Percentiles rank a stretch among this genome's conserved stretches.
Evolutionary conservation across 2,329 filamentous ascomycete genomes (phyloP).

Genomic region (Aspergillus transmontanensis): DNA sequence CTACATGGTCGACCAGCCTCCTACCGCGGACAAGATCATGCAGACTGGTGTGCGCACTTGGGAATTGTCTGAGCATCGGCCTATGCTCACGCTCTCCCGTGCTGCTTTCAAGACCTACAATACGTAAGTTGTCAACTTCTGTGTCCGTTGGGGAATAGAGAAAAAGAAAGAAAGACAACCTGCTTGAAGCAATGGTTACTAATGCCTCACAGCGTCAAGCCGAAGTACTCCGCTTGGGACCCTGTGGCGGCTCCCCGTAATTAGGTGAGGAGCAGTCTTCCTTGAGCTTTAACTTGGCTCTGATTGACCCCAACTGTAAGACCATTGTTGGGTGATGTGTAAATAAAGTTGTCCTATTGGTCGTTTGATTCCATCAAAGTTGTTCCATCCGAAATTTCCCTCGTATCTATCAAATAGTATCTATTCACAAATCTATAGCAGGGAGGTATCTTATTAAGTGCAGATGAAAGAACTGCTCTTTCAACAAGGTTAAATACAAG

Average conservation of each 20-base stretch:
- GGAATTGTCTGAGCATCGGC: constrained; percentile 73
- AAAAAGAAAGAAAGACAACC: not conserved
- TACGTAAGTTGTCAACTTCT: constrained; percentile 69
- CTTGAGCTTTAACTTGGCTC: constrained; percentile 3
- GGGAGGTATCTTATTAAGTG: constrained; percentile 31
- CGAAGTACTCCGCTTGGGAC: constrained; percentile 39
- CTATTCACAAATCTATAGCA: constrained; percentile 21
- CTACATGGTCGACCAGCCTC: constrained; percentile 87
- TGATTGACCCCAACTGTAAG: not conserved
- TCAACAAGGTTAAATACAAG: not conserved
- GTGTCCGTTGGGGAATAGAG: not conserved
- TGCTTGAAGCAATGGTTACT: not conserved
- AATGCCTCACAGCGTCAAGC: constrained; percentile 28
- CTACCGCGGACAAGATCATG: constrained; percentile 72
- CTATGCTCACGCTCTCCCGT: constrained; percentile 73
- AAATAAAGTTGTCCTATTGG: constrained; percentile 39
- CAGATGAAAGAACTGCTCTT: constrained; percentile 12
- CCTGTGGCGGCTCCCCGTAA: constrained; percentile 38
- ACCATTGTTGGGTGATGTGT: constrained; percentile 29
- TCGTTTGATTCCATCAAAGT: constrained; percentile 25
- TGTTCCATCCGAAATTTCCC: constrained; percentile 15
- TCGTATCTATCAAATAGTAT: constrained; percentile 8
- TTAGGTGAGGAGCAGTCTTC: constrained; percentile 4
- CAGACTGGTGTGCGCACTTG: constrained; percentile 69
- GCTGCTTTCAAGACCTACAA: constrained; percentile 90